Percentiles rank a stretch among this genome's conserved stretches.
Conservation (phyloP, 2,329 filamentous ascomycete genomes). For the Metarhizium album region DNA sequence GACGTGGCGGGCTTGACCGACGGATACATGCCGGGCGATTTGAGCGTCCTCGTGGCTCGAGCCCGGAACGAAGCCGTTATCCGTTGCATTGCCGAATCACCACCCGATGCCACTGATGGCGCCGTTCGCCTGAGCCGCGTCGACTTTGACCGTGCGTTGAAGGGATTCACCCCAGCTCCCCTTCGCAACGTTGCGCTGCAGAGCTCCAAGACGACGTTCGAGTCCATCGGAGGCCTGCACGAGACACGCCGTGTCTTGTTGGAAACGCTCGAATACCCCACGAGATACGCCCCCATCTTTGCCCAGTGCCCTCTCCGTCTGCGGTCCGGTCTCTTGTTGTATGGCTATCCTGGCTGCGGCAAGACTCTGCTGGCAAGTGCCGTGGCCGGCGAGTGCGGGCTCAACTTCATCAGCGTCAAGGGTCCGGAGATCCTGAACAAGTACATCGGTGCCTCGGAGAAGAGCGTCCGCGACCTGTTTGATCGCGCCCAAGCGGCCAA, state of each 20-base stretch:
- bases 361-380: slow-evolving; percentile 93
- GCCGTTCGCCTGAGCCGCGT: slow-evolving; percentile 52
- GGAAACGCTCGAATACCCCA: slow-evolving; percentile 93
- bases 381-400: slow-evolving; percentile 92
- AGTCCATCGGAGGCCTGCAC: slow-evolving; percentile 78
- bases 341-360: slow-evolving; percentile 91
- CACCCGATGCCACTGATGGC: slow-evolving; percentile 33
- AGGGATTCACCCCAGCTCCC: slow-evolving; percentile 90
- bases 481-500: slow-evolving; percentile 82
- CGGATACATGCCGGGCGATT: slow-evolving; percentile 94
- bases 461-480: slow-evolving; percentile 90
- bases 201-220: slow-evolving; percentile 84
- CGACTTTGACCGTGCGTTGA: slow-evolving; percentile 77
- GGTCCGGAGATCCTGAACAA: slow-evolving; percentile 98
- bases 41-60: slow-evolving; percentile 73
- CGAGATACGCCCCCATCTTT: slow-evolving; percentile 96
- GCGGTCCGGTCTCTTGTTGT: slow-evolving; percentile 83
- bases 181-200: slow-evolving; percentile 90
- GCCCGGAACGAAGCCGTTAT: slow-evolving; percentile 90
- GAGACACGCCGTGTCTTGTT: slow-evolving; percentile 84
- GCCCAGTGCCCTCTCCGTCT: slow-evolving; percentile 91
- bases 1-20: slow-evolving; percentile 91
- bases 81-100: slow-evolving; percentile 54
- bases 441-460: slow-evolving; percentile 96
- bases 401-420: slow-evolving; percentile 98